These are phyloP conservation scores for Andrographis paniculata DNA, from an alignment of 305 asterid species.

Conservation along the genomic window DNA sequence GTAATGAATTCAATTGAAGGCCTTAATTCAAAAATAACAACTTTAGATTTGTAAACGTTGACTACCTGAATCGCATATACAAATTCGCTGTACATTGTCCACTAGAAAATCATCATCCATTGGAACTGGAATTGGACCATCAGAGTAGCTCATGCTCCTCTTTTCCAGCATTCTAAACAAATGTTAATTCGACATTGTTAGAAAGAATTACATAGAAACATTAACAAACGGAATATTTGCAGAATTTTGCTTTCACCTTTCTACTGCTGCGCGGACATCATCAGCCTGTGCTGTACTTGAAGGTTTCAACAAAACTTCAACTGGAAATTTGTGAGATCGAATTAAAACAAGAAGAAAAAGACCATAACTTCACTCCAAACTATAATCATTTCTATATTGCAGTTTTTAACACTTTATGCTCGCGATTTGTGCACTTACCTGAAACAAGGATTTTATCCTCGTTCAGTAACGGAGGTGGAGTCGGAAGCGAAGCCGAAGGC, in stretches of 20 bases:
- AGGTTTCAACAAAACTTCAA: conserved; percentile 79
- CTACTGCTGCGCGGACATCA: conserved; percentile 62
- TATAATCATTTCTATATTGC: too few species aligned
- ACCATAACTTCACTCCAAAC: too few species aligned
- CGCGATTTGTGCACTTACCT: too few species aligned
- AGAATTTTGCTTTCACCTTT: conserved; percentile 35
- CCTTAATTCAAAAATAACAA: not conserved
- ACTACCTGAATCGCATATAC: conserved; percentile 81
- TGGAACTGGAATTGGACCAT: conserved; percentile 75
- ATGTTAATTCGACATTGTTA: too few species aligned
- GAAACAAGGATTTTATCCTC: conserved; percentile 70
- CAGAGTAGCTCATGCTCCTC: conserved; percentile 84
- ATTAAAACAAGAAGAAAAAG: conserved; percentile 12
- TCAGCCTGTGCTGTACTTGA: conserved; percentile 62
- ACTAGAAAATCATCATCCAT: conserved; percentile 60
- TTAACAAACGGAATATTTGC: too few species aligned
- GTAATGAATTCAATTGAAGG: not conserved
- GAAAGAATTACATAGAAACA: too few species aligned
- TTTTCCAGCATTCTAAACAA: conserved; percentile 72
- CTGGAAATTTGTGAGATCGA: conserved; percentile 29
- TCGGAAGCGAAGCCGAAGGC: conserved; percentile 23
- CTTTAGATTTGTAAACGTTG: conserved; percentile 3
- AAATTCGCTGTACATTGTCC: conserved; percentile 66
- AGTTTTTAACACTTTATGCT: not conserved
- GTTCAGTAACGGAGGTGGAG: conserved; percentile 25